phyloP scores from a whole-genome alignment of 768 basidiomycete species.

The Lentinula sp. region DNA sequence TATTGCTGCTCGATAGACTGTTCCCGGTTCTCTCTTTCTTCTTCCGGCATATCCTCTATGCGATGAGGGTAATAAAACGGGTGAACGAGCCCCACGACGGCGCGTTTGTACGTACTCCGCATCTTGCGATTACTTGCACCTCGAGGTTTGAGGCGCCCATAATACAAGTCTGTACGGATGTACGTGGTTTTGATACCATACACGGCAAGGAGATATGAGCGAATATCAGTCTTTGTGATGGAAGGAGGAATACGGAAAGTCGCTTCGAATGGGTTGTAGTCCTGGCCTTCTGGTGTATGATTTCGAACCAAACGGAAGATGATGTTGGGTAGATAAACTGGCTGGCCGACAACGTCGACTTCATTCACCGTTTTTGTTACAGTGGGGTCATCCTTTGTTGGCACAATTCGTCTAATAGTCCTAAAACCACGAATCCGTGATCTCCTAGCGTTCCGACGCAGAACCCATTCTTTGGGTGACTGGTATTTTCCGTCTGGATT shows the following conservation, averaged over 20 bases:
- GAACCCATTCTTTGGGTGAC: constrained; percentile 56
- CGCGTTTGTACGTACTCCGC: constrained; percentile 77
- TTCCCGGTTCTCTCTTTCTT: background rate
- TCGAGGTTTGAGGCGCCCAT: constrained; percentile 42
- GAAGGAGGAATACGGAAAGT: constrained; percentile 89
- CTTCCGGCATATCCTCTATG: constrained; percentile 61
- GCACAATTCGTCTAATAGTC: constrained; percentile 22
- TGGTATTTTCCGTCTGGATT: constrained; percentile 9
- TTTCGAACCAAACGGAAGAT: constrained; percentile 82
- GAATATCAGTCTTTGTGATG: constrained; percentile 89
- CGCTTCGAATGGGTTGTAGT: constrained; percentile 93
- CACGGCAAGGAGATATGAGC: constrained; percentile 76
- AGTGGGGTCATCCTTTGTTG: background rate
- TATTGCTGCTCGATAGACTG: constrained; percentile 1
- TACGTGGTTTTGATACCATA: constrained; percentile 90
- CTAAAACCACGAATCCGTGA: constrained; percentile 64
- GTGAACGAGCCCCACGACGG: constrained; percentile 84
- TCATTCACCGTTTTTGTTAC: constrained; percentile 28
- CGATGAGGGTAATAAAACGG: constrained; percentile 92
- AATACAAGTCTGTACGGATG: constrained; percentile 91
- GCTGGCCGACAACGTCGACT: constrained; percentile 64
- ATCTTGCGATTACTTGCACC: constrained; percentile 21
- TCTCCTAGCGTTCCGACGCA: constrained; percentile 48
- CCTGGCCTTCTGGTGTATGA: constrained; percentile 61
- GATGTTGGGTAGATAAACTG: constrained; percentile 87